Percentiles rank a stretch among this genome's conserved stretches.
Evolutionary conservation across 2,329 filamentous ascomycete genomes (phyloP).

Genomic region (Aspergillus fumigatus): DNA sequence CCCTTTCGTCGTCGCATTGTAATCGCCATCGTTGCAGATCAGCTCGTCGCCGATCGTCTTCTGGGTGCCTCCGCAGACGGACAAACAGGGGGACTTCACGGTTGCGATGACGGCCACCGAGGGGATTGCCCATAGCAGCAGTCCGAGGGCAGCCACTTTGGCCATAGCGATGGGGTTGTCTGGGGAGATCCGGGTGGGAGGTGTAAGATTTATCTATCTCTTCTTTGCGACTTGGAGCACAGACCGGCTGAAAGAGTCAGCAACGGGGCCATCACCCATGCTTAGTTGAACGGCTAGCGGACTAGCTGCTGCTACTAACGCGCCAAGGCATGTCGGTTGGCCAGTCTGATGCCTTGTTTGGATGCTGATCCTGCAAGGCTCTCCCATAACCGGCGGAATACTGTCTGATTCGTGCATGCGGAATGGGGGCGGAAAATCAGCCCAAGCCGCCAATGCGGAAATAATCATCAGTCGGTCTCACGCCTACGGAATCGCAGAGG

Average conservation of each 20-base stretch:
- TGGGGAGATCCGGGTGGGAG: neutral
- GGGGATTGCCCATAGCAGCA: neutral
- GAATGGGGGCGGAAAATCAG: neutral
- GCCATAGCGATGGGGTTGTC: neutral
- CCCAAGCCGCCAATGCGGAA: neutral
- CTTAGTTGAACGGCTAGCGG: neutral
- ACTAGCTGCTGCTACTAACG: neutral
- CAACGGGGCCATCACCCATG: neutral
- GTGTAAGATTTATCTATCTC: neutral
- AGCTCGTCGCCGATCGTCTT: neutral
- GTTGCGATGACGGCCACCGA: neutral
- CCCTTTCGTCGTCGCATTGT: neutral
- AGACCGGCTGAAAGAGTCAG: neutral
- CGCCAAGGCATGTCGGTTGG: neutral
- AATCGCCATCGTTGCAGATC: neutral
- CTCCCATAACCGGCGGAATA: neutral
- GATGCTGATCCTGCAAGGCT: neutral
- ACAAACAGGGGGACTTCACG: neutral
- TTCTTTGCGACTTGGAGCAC: neutral
- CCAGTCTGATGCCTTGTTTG: neutral
- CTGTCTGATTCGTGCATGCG: neutral
- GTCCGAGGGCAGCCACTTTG: neutral
- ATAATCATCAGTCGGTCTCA: neutral
- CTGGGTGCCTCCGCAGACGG: neutral
- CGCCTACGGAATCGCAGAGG: neutral